Evolutionary conservation across 2,329 filamentous ascomycete species (phyloP), one percentile per base, ranked within the genome.

Genomic region (Scedosporium aurantiacum): DNA sequence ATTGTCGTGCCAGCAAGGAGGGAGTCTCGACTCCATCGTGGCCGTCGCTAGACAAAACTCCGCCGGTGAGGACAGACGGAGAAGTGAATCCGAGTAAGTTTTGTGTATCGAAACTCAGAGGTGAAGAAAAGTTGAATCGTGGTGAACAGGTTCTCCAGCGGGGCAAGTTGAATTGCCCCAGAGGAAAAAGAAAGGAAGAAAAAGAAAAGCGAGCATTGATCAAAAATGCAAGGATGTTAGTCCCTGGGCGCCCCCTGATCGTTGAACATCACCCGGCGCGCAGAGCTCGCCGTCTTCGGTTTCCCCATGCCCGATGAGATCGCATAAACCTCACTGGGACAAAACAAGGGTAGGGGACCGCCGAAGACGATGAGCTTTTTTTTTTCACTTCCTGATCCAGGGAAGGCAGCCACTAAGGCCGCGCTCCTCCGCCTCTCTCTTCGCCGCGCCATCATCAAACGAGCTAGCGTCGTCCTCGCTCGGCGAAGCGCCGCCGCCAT

Each of bases 371-470:
- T 2, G 41, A 6, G 16, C 25, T 52, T 60, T 1, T 25, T 54
- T n/a, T n/a, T 8, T 25, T 54, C 5, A 61, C n/a, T 52, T 58
- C 65, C 68, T 72, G 61, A 67, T 70, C 69, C 71, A 72, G 62
- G 72, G 68, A 58, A 72, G 70, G 52, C 76, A 67, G 58, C 76
- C 75, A 45, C 76, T 73, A 62, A 86, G 82, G n/a, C 84, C 83
- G 25, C 84, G 79, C 71, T 86, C 79, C 61, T 79, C 72, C 14
- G 70, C 69, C 70, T 87, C 84, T 12, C 84, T 78, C 37, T 79
- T 76, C 1, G 84, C 84, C 10, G 84, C 84, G 5, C 83, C 83
- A 67, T 87, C 84, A 65, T 83, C 75, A 64, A 82, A 79, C 25
- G 76, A 76, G 63, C 75, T 76, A 2, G 70, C 70, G 16, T 52